Percentiles rank a stretch among this genome's conserved stretches.
Conservation (phyloP, 2,329 filamentous ascomycete genomes). For the Shiraia sp. region DNA sequence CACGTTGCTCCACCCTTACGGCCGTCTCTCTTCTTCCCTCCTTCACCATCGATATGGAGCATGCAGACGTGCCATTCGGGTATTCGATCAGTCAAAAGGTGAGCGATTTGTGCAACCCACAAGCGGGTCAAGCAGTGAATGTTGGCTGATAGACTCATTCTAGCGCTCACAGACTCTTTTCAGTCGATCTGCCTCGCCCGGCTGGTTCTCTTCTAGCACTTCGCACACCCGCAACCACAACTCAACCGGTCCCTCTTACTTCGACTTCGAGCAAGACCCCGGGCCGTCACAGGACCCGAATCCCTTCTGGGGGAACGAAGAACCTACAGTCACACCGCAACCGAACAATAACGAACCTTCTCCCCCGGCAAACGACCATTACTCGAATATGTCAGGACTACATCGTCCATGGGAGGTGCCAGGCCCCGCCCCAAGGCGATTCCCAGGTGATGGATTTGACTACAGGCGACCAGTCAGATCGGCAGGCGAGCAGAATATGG, state of each 20-base stretch:
- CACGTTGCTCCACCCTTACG: conserved; percentile 1
- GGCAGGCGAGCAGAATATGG: conserved; percentile 12
- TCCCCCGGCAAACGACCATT: conserved; percentile 6
- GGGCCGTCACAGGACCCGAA: too few relatives aligned
- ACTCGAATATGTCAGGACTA: conserved; percentile 18
- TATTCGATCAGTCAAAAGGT: conserved; percentile 42
- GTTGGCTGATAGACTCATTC: conserved; percentile 13
- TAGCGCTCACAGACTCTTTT: conserved; percentile 43
- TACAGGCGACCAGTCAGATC: conserved; percentile 56
- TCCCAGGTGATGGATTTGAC: conserved; percentile 59
- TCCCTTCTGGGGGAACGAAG: too few relatives aligned
- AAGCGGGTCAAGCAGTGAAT: conserved; percentile 6
- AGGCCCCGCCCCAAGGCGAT: conserved; percentile 46
- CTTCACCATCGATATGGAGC: conserved; percentile 30
- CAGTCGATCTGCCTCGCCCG: conserved; percentile 30
- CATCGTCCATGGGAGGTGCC: conserved; percentile 24
- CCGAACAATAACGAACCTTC: neutral
- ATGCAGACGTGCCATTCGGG: conserved; percentile 29
- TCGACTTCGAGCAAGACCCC: conserved; percentile 3
- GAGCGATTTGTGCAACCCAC: conserved; percentile 13
- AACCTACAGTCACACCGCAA: neutral
- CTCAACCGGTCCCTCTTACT: conserved; percentile 3
- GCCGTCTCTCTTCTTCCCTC: neutral
- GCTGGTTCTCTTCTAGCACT: conserved; percentile 19
- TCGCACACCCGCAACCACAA: neutral